These are phyloP conservation scores for Aureobasidium sp. DNA, from an alignment of 2,329 filamentous ascomycete genomes.

Conservation along the genomic window DNA sequence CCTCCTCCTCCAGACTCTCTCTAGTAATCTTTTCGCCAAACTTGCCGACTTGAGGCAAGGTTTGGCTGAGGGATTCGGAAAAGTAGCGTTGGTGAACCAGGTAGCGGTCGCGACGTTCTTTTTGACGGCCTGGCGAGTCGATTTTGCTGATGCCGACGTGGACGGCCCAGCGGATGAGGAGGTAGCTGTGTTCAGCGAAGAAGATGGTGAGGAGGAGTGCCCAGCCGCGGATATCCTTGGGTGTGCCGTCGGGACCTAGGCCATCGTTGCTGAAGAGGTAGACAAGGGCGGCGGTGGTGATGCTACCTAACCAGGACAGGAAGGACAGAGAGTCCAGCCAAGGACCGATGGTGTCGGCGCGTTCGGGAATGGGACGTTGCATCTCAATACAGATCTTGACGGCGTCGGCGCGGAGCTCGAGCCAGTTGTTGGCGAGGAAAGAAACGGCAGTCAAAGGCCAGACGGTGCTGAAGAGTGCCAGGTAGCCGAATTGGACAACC, in stretches of 20 bases:
- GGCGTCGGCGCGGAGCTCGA: constrained; percentile 87
- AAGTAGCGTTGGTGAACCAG: constrained; percentile 71
- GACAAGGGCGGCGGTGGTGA: constrained; percentile 80
- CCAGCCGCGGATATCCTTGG: constrained; percentile 67
- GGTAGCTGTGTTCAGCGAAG: constrained; percentile 80
- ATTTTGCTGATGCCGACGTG: constrained; percentile 67
- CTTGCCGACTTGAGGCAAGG: constrained; percentile 37
- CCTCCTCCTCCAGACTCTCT: constrained; percentile 54
- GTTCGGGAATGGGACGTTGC: constrained; percentile 80
- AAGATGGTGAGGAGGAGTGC: constrained; percentile 74
- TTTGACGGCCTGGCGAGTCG: constrained; percentile 78
- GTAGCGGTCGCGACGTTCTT: constrained; percentile 75
- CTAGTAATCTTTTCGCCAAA: constrained; percentile 54
- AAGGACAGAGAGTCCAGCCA: constrained; percentile 83
- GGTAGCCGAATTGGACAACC: constrained; percentile 75
- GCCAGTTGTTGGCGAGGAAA: constrained; percentile 92
- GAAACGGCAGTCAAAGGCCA: constrained; percentile 90
- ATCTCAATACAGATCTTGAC: constrained; percentile 89
- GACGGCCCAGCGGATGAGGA: constrained; percentile 66
- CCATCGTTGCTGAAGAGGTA: constrained; percentile 74
- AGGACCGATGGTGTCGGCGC: constrained; percentile 88
- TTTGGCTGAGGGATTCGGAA: constrained; percentile 56
- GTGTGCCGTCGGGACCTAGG: constrained; percentile 56
- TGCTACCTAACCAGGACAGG: constrained; percentile 84
- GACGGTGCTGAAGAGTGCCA: constrained; percentile 83